Evolutionary conservation across 352 stramenopile species (phyloP), one percentile per base, ranked within the genome.

Genomic region (Pythium sukuiense): DNA sequence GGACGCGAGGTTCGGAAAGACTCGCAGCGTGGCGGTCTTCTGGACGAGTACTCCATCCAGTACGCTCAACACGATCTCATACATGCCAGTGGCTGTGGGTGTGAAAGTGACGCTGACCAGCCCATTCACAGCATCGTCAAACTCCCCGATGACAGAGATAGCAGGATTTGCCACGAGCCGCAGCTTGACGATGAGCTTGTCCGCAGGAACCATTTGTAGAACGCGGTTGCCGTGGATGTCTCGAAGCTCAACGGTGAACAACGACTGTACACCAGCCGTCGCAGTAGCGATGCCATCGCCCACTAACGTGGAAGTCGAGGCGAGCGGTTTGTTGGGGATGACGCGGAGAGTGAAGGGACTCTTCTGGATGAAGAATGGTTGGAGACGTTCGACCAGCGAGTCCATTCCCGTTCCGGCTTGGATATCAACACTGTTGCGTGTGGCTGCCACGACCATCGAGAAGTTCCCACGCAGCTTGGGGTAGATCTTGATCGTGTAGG

Each of bases 271-370:
- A 6, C 66, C 60, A 12, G 66, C 66, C 11, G 57, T 30, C 1
- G 66, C 59, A 0, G 16, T 49, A 0, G 32, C 16, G n/a, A 58
- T 43, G 8, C 60, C 66, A 24, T 68, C 55, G 2, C 66, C 60
- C 6, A 67, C 24, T 2, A 72, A 20, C 11, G 66, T 72, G 1
- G 66, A 72, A 4, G 55, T 52, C 3, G 20, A 32, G 1, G 48
- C 66, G 7, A 72, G 60, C 1, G 66, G 55, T 29, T 50, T 61
- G 41, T 68, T 68, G 1, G 66, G 27, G 6, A 55, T 8, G 0
- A 72, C 66, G 7, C 41, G 55, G 6, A 72, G 48, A 16, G 20
- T 58, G 55, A 72, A 72, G 6, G 59, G 66, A 24, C 66, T 72
- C 18, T 65, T 49, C 12, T 57, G 59, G 48, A 72, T 72, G 6